Evolutionary conservation across 2,329 filamentous ascomycete genomes (phyloP).

Genomic region (Penicillium sp.): DNA sequence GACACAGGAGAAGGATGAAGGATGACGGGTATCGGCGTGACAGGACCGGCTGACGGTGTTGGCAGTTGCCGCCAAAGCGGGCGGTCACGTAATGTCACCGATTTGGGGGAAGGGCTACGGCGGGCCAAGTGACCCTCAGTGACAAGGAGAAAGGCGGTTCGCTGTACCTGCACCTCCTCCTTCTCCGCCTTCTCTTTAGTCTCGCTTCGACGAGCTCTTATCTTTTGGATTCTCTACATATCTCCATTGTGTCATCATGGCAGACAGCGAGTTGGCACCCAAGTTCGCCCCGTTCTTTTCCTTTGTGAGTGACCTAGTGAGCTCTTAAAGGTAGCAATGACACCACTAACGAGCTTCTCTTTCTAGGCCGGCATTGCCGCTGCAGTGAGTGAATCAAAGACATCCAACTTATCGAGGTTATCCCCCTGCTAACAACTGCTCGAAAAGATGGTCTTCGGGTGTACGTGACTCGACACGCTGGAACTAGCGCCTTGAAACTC

Average conservation of each 20-base stretch:
- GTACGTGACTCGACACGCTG: slow-evolving; percentile 35
- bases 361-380: slow-evolving; percentile 47
- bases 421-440: slow-evolving; percentile 22
- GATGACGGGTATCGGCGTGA: slow-evolving; percentile 18
- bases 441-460: slow-evolving; percentile 50
- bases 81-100: slow-evolving; percentile 19
- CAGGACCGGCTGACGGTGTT: neutral
- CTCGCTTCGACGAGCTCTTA: slow-evolving; percentile 5
- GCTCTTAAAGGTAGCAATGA: slow-evolving; percentile 1
- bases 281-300: slow-evolving; percentile 65
- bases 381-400: slow-evolving; percentile 39
- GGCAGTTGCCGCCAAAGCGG: neutral
- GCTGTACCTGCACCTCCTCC: slow-evolving; percentile 1
- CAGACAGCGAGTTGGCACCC: slow-evolving; percentile 52
- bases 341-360: slow-evolving; percentile 24
- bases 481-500: slow-evolving; percentile 1
- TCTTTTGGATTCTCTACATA: slow-evolving; percentile 1
- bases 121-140: slow-evolving; percentile 22
- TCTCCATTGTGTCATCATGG: slow-evolving; percentile 32
- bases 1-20: slow-evolving; percentile 22
- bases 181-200: slow-evolving; percentile 4
- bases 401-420: neutral
- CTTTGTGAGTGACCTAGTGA: slow-evolving; percentile 51
- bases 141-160: slow-evolving; percentile 15
- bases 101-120: slow-evolving; percentile 12